phyloP scores from a whole-genome alignment of 129 eudicot species.

The Erigeron canadensis region DNA sequence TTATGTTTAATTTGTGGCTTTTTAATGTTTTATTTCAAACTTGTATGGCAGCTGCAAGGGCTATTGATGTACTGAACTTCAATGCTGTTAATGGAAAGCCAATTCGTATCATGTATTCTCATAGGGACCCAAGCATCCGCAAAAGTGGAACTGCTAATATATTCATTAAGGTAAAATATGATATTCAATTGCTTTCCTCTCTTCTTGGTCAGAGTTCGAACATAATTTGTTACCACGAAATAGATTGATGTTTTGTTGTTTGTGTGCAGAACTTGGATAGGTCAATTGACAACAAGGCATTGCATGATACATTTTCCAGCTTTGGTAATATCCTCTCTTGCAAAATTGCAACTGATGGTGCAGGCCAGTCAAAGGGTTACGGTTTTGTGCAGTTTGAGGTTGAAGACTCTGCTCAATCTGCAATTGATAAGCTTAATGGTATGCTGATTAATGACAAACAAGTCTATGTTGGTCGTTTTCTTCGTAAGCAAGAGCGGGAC shows the following conservation, averaged over 20 bases:
- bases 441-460: slow-evolving; percentile 42
- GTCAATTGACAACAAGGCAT: slow-evolving; percentile 46
- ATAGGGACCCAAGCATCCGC: slow-evolving; percentile 71
- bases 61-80: slow-evolving; percentile 68
- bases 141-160: slow-evolving; percentile 82
- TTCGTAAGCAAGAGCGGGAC: slow-evolving; percentile 59
- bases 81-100: slow-evolving; percentile 69
- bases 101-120: slow-evolving; percentile 70
- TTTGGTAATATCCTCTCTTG: slow-evolving; percentile 52
- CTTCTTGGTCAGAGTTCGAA: no score
- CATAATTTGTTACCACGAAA: neutral
- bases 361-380: slow-evolving; percentile 56
- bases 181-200: neutral
- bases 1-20: neutral
- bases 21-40: neutral
- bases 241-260: neutral
- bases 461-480: slow-evolving; percentile 50
- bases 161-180: slow-evolving; percentile 58
- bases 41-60: slow-evolving; percentile 58
- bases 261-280: slow-evolving; percentile 55
- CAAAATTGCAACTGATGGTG: slow-evolving; percentile 45
- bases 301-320: slow-evolving; percentile 46
- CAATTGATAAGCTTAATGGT: slow-evolving; percentile 53
- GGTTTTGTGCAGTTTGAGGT: slow-evolving; percentile 56
- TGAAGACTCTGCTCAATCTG: slow-evolving; percentile 51